Conservation (phyloP, 2,329 filamentous ascomycete species). For the Penicillium janthinellum region DNA sequence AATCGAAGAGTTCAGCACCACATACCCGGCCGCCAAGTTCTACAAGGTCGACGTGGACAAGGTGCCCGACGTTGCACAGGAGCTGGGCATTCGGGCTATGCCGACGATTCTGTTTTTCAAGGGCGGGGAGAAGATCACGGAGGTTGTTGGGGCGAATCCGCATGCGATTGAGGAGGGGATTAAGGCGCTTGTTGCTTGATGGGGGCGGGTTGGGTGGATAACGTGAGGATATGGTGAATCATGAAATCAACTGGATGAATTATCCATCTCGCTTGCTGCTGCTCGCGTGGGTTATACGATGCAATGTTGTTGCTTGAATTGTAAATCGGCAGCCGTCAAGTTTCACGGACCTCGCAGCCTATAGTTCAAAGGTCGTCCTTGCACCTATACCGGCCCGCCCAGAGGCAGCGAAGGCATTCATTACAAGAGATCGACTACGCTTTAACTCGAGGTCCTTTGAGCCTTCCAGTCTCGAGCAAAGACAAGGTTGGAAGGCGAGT, state of each 20-base stretch:
- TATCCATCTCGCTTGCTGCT: neutral
- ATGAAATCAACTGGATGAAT: neutral
- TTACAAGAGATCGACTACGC: too few relatives aligned
- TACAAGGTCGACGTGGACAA: constrained; percentile 20
- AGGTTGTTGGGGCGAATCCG: constrained; percentile 14
- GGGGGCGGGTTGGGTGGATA: neutral
- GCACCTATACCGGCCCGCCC: too few relatives aligned
- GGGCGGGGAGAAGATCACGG: constrained; percentile 13
- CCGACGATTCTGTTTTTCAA: constrained; percentile 20
- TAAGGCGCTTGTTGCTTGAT: neutral
- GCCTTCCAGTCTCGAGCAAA: neutral
- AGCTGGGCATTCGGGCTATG: constrained; percentile 17
- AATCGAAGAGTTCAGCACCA: constrained; percentile 12
- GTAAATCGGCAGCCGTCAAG: neutral
- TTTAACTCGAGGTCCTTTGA: too few relatives aligned
- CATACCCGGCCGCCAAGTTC: constrained; percentile 13
- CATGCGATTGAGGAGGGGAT: constrained; percentile 2
- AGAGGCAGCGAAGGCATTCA: too few relatives aligned
- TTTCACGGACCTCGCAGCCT: neutral
- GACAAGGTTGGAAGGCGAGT: neutral
- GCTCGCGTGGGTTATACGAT: neutral
- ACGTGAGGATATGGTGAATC: neutral
- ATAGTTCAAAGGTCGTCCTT: neutral
- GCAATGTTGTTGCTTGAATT: neutral
- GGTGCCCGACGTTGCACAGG: constrained; percentile 16